These are phyloP conservation scores for Telfairia occidentalis DNA, from an alignment of 331 rosid species.

Conservation along the genomic window DNA sequence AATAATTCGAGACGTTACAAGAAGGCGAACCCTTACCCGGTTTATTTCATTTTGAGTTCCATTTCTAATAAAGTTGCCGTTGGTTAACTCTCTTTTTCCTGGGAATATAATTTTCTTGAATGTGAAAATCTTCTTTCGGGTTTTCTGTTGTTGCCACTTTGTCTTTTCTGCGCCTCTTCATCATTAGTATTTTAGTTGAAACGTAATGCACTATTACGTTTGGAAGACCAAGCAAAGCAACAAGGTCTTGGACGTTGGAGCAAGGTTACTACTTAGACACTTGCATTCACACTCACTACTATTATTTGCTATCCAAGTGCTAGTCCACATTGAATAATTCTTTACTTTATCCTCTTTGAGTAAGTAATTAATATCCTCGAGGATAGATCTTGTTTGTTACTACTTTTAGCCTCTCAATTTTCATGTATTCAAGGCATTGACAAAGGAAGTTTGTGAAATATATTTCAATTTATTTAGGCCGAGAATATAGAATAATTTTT, in stretches of 20 bases:
- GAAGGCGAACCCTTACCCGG: neutral
- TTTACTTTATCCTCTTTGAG: neutral
- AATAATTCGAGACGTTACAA: neutral
- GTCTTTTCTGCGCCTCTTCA: too few relatives aligned
- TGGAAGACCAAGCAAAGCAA: conserved; percentile 82
- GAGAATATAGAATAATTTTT: neutral
- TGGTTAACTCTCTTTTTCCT: too few relatives aligned
- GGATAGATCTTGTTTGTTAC: neutral
- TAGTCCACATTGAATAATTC: neutral
- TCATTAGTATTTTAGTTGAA: too few relatives aligned
- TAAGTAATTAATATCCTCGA: neutral
- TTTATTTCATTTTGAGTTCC: neutral
- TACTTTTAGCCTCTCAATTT: neutral
- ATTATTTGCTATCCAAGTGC: neutral
- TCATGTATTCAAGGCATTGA: neutral
- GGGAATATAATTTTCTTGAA: too few relatives aligned
- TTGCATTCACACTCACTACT: neutral
- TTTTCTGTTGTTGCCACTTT: too few relatives aligned
- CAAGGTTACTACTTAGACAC: conserved; percentile 40
- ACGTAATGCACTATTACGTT: conserved; percentile 36
- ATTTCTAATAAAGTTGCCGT: too few relatives aligned
- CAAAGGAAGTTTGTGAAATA: neutral
- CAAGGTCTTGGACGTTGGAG: conserved; percentile 89
- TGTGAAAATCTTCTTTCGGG: too few relatives aligned
- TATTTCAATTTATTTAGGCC: neutral